These are phyloP conservation scores for Mycena rosella DNA, from an alignment of 768 basidiomycete species.

Conservation along the genomic window DNA sequence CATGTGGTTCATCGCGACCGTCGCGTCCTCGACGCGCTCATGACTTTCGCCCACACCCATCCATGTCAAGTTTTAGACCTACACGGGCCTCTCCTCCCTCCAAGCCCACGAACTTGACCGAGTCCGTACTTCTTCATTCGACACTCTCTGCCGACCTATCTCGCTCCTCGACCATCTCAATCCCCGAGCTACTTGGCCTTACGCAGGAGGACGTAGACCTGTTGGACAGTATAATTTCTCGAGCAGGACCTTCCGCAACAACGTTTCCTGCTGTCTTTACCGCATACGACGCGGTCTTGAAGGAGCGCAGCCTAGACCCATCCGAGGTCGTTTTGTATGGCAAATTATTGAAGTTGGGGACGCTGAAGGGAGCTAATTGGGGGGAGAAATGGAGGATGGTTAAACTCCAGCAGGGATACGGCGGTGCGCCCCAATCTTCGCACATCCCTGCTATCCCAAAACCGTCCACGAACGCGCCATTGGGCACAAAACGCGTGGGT, in stretches of 20 bases:
- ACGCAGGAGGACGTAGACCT: conserved; percentile 72
- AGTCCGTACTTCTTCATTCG: conserved; percentile 33
- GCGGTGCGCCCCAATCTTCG: conserved; percentile 9
- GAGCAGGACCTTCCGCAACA: conserved; percentile 75
- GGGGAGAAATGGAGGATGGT: conserved; percentile 83
- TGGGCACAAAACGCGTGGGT: conserved; percentile 30
- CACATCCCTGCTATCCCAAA: conserved; percentile 25
- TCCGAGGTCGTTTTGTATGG: conserved; percentile 87
- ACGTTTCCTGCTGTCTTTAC: conserved; percentile 88
- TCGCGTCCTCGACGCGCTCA: conserved; percentile 18
- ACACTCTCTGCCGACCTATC: conserved; percentile 52
- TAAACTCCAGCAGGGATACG: conserved; percentile 67
- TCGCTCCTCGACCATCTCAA: conserved; percentile 54
- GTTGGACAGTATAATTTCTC: conserved; percentile 79
- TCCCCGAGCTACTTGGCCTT: conserved; percentile 66
- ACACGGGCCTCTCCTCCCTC: conserved; percentile 49
- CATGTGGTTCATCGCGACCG: neutral
- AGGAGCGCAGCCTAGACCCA: conserved; percentile 80
- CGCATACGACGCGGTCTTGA: conserved; percentile 84
- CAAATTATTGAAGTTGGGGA: conserved; percentile 86
- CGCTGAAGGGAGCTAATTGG: conserved; percentile 85
- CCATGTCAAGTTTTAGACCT: conserved; percentile 51
- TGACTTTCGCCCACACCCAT: conserved; percentile 6
- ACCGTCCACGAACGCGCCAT: conserved; percentile 22
- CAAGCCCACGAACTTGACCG: conserved; percentile 42